Evolutionary conservation across 305 asterid species (phyloP), one percentile per base, ranked within the genome.

Genomic region (Fraxinus nigra): DNA sequence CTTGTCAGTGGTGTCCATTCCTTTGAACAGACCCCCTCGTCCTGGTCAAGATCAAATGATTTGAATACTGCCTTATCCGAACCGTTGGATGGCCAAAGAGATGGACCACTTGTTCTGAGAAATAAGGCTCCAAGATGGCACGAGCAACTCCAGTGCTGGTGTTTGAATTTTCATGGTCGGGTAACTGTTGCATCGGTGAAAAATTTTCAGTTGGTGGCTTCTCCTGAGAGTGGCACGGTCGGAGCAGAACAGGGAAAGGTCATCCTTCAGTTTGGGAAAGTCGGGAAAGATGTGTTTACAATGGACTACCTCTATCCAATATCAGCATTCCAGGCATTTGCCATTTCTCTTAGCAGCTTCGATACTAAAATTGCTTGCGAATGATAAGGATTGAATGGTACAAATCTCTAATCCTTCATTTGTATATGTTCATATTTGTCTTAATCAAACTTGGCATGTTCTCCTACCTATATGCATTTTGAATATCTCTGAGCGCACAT

Each of bases 101-200:
- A 88, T n/a, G 87, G 86, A 38, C 79, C 97, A 0, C 92, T 94
- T 46, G 90, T 94, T 72, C 80, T 95, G 88, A 88, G 90, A 82
- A 96, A 96, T 86, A 94, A 96, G 90, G 70, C 92, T 30, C 99
- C 98, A 1, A 88, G 99, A 38, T 95, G 99, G 98, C 97, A 95
- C 20, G 96, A 93, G 79, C 99, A 95, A 90, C 96, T 95, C 80
- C 98, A 95, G 84, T 95, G 99, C 87, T 95, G 97, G 99, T 95
- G 99, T 72, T 75, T 95, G 91, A 95, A 95, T 85, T 95, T 95
- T 85, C 97, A 92, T 40, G 98, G 98, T 0, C 94, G 99, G 10
- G 99, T 95, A 0, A 95, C 98, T 0, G 97, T 92, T 28, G 99
- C 99, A 8, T 95, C 99, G 0, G 97, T 95, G 61, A 95, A 95